These are phyloP conservation scores for Cytospora leucostoma DNA, from an alignment of 2,329 filamentous ascomycete species.

Conservation along the genomic window DNA sequence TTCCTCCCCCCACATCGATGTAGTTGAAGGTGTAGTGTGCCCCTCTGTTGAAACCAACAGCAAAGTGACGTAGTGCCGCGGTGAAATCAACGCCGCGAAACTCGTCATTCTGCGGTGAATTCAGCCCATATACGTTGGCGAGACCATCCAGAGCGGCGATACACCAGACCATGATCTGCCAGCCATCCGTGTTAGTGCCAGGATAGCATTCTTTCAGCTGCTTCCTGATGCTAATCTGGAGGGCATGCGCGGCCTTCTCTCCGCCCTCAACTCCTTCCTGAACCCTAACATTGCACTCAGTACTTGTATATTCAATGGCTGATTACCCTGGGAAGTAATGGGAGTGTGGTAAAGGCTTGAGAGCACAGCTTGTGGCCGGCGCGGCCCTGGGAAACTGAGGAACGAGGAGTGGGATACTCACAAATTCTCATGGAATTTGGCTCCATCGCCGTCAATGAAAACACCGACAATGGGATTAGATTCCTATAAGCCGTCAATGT, in stretches of 20 bases:
- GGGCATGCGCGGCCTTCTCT: slow-evolving; percentile 1
- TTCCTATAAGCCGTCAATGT: not conserved
- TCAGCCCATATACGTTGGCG: not conserved
- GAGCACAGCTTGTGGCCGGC: no score
- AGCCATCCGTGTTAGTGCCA: not conserved
- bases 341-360: no score
- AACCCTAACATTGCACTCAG: not conserved
- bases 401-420: no score
- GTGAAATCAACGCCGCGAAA: not conserved
- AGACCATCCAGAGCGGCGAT: slow-evolving; percentile 6
- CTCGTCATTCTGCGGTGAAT: not conserved
- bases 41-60: slow-evolving; percentile 6
- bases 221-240: not conserved
- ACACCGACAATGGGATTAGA: slow-evolving; percentile 6
- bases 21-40: slow-evolving; percentile 7
- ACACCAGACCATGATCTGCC: slow-evolving; percentile 1
- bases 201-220: not conserved
- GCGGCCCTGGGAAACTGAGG: no score
- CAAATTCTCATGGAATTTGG: slow-evolving; percentile 2
- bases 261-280: not conserved
- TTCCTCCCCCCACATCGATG: not conserved
- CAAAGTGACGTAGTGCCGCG: not conserved
- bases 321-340: no score
- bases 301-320: not conserved
- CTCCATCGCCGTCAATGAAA: slow-evolving; percentile 6